Percentiles rank a stretch among this genome's conserved stretches.
Conservation (phyloP, 1,139 yeast genomes). For the Candida tunisiensis region DNA sequence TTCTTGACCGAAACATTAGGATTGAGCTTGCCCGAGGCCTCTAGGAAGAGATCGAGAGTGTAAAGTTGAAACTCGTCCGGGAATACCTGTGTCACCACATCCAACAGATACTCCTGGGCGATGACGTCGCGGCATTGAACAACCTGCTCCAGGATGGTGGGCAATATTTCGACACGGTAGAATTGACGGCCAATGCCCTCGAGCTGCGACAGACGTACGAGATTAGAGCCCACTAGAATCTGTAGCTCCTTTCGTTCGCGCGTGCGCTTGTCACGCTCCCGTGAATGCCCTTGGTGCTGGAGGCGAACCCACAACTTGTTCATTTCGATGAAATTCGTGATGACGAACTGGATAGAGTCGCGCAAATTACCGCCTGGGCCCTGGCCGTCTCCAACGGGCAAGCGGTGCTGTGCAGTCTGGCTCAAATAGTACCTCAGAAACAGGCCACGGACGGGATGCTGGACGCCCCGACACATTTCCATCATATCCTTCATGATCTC, state of each 20-base stretch:
- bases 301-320: constrained; percentile 93
- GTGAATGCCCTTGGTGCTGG: constrained; percentile 89
- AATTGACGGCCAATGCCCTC: constrained; percentile 52
- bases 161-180: constrained; percentile 53
- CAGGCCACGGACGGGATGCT: constrained; percentile 77
- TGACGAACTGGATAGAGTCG: constrained; percentile 56
- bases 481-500: constrained; percentile 93
- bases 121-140: constrained; percentile 83
- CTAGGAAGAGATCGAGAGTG: constrained; percentile 52
- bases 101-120: constrained; percentile 83
- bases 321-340: constrained; percentile 89
- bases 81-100: constrained; percentile 83
- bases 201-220: constrained; percentile 76
- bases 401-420: constrained; percentile 62
- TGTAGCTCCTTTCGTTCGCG: constrained; percentile 79
- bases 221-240: constrained; percentile 81
- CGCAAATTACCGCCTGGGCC: constrained; percentile 31
- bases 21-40: constrained; percentile 48
- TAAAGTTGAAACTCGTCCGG: constrained; percentile 83
- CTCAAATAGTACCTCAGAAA: constrained; percentile 79
- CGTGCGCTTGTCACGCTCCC: constrained; percentile 59
- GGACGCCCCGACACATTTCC: constrained; percentile 98
- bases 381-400: constrained; percentile 27
- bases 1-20: constrained; percentile 55
- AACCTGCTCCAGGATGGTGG: constrained; percentile 74